Percentiles rank a stretch among this genome's conserved stretches.
Conservation (phyloP, 768 basidiomycete species). For the Tylopilus cervinicoccineus region DNA sequence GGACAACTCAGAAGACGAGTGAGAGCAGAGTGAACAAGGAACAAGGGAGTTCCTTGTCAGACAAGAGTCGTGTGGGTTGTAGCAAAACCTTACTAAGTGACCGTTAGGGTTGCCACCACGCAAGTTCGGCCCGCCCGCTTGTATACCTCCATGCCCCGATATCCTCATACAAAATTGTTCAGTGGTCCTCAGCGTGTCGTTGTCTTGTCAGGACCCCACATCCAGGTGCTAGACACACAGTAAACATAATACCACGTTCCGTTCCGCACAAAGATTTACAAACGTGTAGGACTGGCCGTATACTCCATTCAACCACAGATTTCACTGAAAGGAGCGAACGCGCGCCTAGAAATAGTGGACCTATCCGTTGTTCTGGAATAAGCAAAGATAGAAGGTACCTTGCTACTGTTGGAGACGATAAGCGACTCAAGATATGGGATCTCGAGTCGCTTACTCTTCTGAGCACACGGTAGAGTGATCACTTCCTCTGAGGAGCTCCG, state of each 20-base stretch:
- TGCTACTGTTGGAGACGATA: slow-evolving; percentile 74
- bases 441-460: slow-evolving; percentile 51
- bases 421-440: slow-evolving; percentile 73
- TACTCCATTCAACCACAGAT: slow-evolving; percentile 43
- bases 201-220: slow-evolving; percentile 56
- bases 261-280: slow-evolving; percentile 4
- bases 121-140: too few species aligned
- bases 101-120: too few species aligned
- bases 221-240: slow-evolving; percentile 56
- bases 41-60: too few species aligned
- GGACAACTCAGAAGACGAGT: too few species aligned
- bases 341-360: slow-evolving; percentile 44
- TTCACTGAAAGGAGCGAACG: slow-evolving; percentile 30
- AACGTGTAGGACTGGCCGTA: slow-evolving; percentile 42
- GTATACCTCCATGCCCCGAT: slow-evolving; percentile 36
- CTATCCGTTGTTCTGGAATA: slow-evolving; percentile 56
- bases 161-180: slow-evolving; percentile 50
- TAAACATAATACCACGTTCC: slow-evolving; percentile 31
- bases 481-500: not conserved
- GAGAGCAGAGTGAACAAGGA: too few species aligned
- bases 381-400: slow-evolving; percentile 45
- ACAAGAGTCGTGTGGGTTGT: too few species aligned
- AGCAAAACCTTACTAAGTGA: too few species aligned
- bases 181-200: slow-evolving; percentile 33
- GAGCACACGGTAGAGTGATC: slow-evolving; percentile 54